Base-by-base conservation (phyloP, 73 alveolate genomes). In the Symbiodinium pilosum region DNA sequence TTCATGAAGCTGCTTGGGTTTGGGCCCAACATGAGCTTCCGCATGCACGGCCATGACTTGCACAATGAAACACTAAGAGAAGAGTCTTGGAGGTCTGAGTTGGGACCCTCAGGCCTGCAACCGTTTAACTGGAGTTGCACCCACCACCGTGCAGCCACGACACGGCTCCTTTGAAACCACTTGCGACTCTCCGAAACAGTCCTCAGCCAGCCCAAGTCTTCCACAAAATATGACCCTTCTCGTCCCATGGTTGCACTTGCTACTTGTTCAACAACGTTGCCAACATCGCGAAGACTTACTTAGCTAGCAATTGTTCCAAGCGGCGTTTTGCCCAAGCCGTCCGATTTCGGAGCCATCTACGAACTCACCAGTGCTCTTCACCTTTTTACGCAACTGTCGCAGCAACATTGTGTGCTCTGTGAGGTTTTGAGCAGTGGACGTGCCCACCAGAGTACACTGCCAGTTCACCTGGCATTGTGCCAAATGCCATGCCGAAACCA, bases 331-430 rank as follows among this genome's bases (percentile, higher is more conserved):
- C 38, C 97, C 97, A 43, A 91, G 54, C 12, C 97, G 73, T 30
- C 97, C 89, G 21, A 91, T 86, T 91, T 91, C 89, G 0, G 87
- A 43, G 41, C 97, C 97, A 69, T 69, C 97, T 69, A 69, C 97
- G 30, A 91, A 91, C 59, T 91, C 97, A 20, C 97, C 97, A 8
- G 97, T 91, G 77, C 97, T 91, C 28, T 91, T 91, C 36, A 91
- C 97, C 97, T 91, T 32, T 18, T 16, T 28, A 40, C 59, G 59
- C 59, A 47, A n/a, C 59, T 47, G 59, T 47, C 59, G n/a, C 59
- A 47, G 21, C 6, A 47, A 47, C 59, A 47, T 6, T 9, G 14
- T 47, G 59, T 14, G 14, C 59, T 47, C 21, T 14, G 21, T 47
- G 59, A 64, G 81, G 20, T 3, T 4, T 86, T 41, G 88, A 91